Conservation (phyloP, 768 basidiomycete genomes). For the Russula sp. region DNA sequence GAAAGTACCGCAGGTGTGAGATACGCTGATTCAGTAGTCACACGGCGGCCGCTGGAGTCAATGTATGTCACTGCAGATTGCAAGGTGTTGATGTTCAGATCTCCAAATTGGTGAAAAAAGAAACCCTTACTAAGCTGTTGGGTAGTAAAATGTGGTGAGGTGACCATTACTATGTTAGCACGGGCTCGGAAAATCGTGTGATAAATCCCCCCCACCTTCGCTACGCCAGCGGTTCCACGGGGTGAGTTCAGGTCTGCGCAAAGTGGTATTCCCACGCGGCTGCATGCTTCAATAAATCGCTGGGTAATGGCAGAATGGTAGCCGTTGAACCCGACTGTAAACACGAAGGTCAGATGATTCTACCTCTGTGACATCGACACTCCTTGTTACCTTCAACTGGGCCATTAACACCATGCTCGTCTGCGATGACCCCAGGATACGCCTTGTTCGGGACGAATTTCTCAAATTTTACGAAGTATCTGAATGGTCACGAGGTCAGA, state of each 20-base stretch:
- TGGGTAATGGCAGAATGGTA: slow-evolving; percentile 38
- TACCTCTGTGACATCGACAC: not conserved
- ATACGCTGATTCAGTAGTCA: slow-evolving; percentile 60
- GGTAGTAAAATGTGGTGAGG: too few relatives aligned
- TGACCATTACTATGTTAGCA: too few relatives aligned
- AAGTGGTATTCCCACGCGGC: slow-evolving; percentile 43
- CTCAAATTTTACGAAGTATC: slow-evolving; percentile 70
- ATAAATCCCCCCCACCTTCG: slow-evolving; percentile 38
- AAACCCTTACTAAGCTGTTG: too few relatives aligned
- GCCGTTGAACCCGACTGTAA: slow-evolving; percentile 47
- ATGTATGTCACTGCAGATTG: slow-evolving; percentile 55
- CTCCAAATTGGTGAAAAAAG: not conserved
- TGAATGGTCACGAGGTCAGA: slow-evolving; percentile 24
- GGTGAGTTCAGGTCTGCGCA: slow-evolving; percentile 51
- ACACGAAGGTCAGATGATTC: not conserved
- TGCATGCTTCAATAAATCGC: slow-evolving; percentile 50
- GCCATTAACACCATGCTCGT: slow-evolving; percentile 42
- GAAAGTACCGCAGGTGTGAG: slow-evolving; percentile 56
- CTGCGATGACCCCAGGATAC: slow-evolving; percentile 42
- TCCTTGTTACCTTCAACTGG: slow-evolving; percentile 38
- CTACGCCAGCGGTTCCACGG: slow-evolving; percentile 51
- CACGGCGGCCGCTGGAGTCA: slow-evolving; percentile 42
- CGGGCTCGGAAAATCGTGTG: not conserved
- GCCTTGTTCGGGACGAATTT: slow-evolving; percentile 42
- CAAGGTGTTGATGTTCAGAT: slow-evolving; percentile 13